Base-by-base conservation (phyloP, 2,329 filamentous ascomycete genomes). In the Pseudocercospora eumusae region DNA sequence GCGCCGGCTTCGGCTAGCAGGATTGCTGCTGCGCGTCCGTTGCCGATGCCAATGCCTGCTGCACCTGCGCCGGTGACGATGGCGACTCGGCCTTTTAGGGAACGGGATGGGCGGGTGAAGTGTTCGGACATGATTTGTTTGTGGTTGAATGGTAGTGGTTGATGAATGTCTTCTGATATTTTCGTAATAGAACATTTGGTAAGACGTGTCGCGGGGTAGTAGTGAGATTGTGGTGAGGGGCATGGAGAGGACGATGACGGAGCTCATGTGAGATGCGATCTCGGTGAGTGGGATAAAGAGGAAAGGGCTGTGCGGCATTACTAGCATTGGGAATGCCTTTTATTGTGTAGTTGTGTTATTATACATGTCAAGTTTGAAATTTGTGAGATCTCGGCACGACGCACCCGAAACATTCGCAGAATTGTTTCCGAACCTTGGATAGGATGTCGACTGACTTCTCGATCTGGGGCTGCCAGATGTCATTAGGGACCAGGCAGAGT, bases 61-160 rank as follows among this genome's bases (percentile, higher is more conserved):
- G 81, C 82, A 15, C 85, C 84, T 13, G 85, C 84, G n/a, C 84
- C 84, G 0, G 84, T 86, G 27, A 87, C 80, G 57, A 87, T 84
- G 49, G 83, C 81, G 15, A 81, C 79, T 63, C 79, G 78, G 33
- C 74, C 75, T 18, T 68, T 66, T 0, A 82, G 73, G 9, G 77
- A 79, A 8, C 79, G 75, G 1, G 74, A 73, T 3, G 80, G 79
- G 52, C 72, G 67, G 9, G 64, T 49, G 54, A 69, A 66, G 50
- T 64, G 45, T 60, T 71, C 66, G 47, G 61, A 64, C 72, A 74
- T 74, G 25, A 56, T 69, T 52, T 25, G n/a, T 20, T 25, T 23
- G 44, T 13, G 25, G 6, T 13, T 49, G 3, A 20, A 49, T 49
- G 44, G 44, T 21, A 21, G 21, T 25, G 18, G 44, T 25, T 23